A percentile compares a stretch with the other conserved stretches of the same genome.
Conservation (phyloP, 148 eudicot genomes). For the Rhododendron williamsianum region DNA sequence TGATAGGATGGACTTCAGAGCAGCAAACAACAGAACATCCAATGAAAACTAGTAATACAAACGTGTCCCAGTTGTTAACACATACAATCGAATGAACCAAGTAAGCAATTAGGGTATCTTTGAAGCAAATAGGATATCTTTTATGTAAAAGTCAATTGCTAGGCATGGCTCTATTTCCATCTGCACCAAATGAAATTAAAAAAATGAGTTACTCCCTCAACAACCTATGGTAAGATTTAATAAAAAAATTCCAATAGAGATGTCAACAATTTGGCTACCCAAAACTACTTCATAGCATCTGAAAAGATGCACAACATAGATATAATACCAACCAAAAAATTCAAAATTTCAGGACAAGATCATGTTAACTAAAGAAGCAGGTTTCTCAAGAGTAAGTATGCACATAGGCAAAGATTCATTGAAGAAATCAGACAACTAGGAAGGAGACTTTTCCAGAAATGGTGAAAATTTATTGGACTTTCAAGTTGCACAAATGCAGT, state of each 20-base stretch:
- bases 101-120: slow-evolving; percentile 61
- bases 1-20: background rate
- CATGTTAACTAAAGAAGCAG: background rate
- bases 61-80: background rate
- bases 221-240: background rate
- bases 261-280: background rate
- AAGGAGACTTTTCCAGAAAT: slow-evolving; percentile 9
- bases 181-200: slow-evolving; percentile 40
- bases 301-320: background rate
- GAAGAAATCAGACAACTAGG: slow-evolving; percentile 2
- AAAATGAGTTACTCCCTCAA: slow-evolving; percentile 14
- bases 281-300: background rate
- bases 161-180: slow-evolving; percentile 86
- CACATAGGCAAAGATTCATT: background rate
- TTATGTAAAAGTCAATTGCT: slow-evolving; percentile 73
- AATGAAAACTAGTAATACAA: background rate
- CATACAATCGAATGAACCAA: background rate
- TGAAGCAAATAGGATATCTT: slow-evolving; percentile 52
- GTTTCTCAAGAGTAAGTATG: background rate
- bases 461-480: background rate
- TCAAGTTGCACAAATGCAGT: background rate
- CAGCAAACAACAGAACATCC: background rate
- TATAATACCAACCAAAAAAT: background rate
- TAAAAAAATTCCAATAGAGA: slow-evolving; percentile 3
- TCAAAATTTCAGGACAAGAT: background rate